Evolutionary conservation across 2,329 filamentous ascomycete species (phyloP).

Genomic region (Colletotrichum truncatum): DNA sequence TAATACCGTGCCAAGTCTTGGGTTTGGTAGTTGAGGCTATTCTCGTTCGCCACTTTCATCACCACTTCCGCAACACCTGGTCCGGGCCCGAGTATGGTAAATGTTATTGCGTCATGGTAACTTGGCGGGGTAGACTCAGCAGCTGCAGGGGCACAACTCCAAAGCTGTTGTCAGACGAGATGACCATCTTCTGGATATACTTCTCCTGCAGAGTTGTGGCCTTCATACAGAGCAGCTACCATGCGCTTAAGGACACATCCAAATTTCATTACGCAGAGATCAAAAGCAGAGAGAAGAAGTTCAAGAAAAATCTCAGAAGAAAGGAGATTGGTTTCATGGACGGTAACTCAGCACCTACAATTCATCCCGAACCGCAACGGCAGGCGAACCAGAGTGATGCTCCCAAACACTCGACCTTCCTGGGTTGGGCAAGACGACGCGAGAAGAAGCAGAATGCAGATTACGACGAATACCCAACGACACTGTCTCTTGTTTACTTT

Average conservation of each 20-base stretch:
- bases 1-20: not conserved
- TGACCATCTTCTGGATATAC: not conserved
- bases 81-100: not conserved
- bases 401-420: too few species aligned
- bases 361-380: too few species aligned
- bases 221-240: not conserved
- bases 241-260: not conserved
- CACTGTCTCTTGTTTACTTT: not conserved
- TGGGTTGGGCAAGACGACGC: fast-evolving
- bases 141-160: not conserved
- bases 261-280: not conserved
- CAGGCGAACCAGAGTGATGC: too few species aligned
- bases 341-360: too few species aligned
- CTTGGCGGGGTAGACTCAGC: not conserved
- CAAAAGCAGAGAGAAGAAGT: not conserved
- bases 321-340: too few species aligned
- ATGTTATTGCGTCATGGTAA: not conserved
- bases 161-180: not conserved
- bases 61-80: too few species aligned
- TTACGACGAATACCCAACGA: not conserved
- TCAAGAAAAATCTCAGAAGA: not conserved
- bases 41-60: not conserved
- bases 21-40: not conserved
- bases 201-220: not conserved
- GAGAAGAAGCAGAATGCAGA: fast-evolving